Evolutionary conservation across 2,329 filamentous ascomycete species (phyloP), one percentile per base, ranked within the genome.

Genomic region (Fusarium poae): DNA sequence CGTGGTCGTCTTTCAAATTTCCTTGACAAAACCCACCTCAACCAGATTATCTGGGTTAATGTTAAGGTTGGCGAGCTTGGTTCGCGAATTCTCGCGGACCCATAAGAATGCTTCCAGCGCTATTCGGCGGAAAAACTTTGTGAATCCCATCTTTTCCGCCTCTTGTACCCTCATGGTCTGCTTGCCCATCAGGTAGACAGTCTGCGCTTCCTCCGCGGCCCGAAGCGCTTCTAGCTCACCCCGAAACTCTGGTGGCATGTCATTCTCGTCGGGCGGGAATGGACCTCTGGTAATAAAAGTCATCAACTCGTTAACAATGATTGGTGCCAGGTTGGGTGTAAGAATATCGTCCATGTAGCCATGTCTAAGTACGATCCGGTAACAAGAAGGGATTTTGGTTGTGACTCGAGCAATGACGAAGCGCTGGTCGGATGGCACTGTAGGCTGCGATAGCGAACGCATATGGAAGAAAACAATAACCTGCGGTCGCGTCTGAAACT

Each of bases 391-490:
- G 20, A 92, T 78, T 27, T 77, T 74, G n/a, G 74, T 68, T 44
- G 73, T 75, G 34, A 80, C 77, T 9, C 79, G 79, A 15, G 79
- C 79, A 40, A 86, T 79, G 23, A 81, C 75, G 61, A 85, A 87
- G 4, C 85, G 79, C 63, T 87, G 83, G 3, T 75, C 75, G 7
- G 81, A 74, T 1, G 84, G 76, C 4, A 89, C 84, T 0, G 83
- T 84, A 0, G 91, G 90, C 3, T 82, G 79, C 30, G 88, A 84
- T 1, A 92, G 81, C 0, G 89, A 85, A 8, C 89, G 87, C 60
- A 94, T 83, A 72, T 94, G 91, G 76, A 94, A 91, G 77, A 94
- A 93, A 2, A 93, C 83, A n/a, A 87, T 85, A 13, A 92, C 85
- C 30, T 91, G 88, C 0, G 91, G 90, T 7, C 86, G 82, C 0